Percentiles rank a stretch among this genome's conserved stretches.
phyloP scores from a whole-genome alignment of 169 alveolate genomes.

The Miamiensis avidus region DNA sequence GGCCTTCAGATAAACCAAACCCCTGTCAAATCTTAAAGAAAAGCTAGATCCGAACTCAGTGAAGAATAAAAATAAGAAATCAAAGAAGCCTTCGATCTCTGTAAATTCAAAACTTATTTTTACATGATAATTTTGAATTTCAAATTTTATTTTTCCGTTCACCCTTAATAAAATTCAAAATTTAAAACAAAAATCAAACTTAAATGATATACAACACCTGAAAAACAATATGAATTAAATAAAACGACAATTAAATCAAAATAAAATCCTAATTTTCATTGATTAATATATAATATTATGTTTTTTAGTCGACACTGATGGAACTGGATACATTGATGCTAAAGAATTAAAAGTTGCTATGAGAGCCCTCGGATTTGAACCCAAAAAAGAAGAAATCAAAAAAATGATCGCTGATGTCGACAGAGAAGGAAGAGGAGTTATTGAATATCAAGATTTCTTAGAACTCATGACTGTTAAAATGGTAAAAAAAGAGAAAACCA shows the following conservation, averaged over 20 bases:
- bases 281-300: too few relatives aligned
- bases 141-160: too few relatives aligned
- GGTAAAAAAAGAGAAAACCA: constrained; percentile 27
- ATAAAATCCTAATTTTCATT: too few relatives aligned
- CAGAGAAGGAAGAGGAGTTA: constrained; percentile 90
- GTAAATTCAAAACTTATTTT: too few relatives aligned
- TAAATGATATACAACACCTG: too few relatives aligned
- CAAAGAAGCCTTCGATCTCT: constrained; percentile 85
- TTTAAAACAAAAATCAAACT: too few relatives aligned
- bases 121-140: too few relatives aligned
- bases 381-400: constrained; percentile 96
- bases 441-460: constrained; percentile 84
- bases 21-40: constrained; percentile 48
- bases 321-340: constrained; percentile 89
- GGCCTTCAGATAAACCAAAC: constrained; percentile 40
- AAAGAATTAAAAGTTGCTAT: constrained; percentile 98
- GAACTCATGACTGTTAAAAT: constrained; percentile 90
- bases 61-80: constrained; percentile 87
- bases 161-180: too few relatives aligned
- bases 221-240: too few relatives aligned
- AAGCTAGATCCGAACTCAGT: constrained; percentile 77
- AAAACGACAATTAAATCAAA: too few relatives aligned
- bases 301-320: constrained; percentile 81
- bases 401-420: constrained; percentile 93
- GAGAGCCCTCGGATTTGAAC: constrained; percentile 99